These are phyloP conservation scores for Arthrocladium fulminans DNA, from an alignment of 2,329 filamentous ascomycete genomes.

Conservation along the genomic window DNA sequence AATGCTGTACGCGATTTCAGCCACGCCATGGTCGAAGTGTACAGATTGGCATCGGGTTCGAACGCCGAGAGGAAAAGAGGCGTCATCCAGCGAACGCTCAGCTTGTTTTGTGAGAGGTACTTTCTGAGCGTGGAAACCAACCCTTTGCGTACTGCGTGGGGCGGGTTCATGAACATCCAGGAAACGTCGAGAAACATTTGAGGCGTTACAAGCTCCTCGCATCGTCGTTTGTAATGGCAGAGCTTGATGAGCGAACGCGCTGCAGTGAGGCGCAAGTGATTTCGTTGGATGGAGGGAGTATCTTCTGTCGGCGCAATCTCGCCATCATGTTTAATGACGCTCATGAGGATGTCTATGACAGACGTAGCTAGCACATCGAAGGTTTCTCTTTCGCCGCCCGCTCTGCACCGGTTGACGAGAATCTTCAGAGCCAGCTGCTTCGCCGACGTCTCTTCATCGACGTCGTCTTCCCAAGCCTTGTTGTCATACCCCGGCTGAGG, in stretches of 20 bases:
- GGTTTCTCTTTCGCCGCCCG: conserved; percentile 45
- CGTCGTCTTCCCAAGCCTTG: conserved; percentile 56
- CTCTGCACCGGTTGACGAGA: conserved; percentile 75
- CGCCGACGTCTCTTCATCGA: conserved; percentile 73
- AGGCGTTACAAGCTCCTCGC: conserved; percentile 63
- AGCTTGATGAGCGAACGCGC: conserved; percentile 77
- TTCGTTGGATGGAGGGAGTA: conserved; percentile 68
- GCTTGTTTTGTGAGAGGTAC: conserved; percentile 64
- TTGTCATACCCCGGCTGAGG: conserved; percentile 36
- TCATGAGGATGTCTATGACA: conserved; percentile 71
- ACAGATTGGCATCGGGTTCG: conserved; percentile 68
- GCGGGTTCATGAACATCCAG: conserved; percentile 68
- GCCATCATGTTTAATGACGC: conserved; percentile 64
- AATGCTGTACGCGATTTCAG: conserved; percentile 68
- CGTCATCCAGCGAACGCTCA: conserved; percentile 73
- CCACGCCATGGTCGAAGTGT: conserved; percentile 74
- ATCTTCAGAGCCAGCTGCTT: conserved; percentile 79
- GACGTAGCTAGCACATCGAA: conserved; percentile 49
- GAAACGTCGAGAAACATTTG: conserved; percentile 73
- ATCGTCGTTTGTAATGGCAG: conserved; percentile 62
- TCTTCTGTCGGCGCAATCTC: conserved; percentile 67
- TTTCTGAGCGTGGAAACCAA: conserved; percentile 87
- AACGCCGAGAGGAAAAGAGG: conserved; percentile 86
- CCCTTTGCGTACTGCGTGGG: conserved; percentile 61
- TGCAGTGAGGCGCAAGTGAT: conserved; percentile 71